These are phyloP conservation scores for Pelargonium myrrhifolium DNA, from an alignment of 441 rosid species.

Conservation along the genomic window DNA sequence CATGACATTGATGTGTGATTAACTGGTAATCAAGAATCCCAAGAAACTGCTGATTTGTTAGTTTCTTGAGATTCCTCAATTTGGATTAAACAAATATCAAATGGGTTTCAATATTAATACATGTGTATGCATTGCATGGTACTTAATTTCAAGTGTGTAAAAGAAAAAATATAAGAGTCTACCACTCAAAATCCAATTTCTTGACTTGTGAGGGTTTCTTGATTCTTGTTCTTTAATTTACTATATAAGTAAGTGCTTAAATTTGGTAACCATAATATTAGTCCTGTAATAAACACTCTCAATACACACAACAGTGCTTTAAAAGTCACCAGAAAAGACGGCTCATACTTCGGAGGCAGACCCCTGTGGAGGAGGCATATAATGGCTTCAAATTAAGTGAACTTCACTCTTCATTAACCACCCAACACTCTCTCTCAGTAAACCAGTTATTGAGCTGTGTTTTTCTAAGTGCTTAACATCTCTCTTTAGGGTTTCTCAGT, in stretches of 20 bases:
- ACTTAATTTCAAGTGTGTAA: no score
- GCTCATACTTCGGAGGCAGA: slow-evolving; percentile 86
- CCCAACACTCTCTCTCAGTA: slow-evolving; percentile 17
- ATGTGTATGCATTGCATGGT: background rate
- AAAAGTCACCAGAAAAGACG: slow-evolving; percentile 76
- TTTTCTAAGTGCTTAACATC: no score
- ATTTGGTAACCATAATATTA: no score
- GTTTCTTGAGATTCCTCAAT: slow-evolving; percentile 42
- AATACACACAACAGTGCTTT: slow-evolving; percentile 28
- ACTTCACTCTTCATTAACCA: slow-evolving; percentile 21
- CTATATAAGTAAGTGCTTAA: slow-evolving; percentile 4
- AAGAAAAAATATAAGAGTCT: slow-evolving; percentile 13
- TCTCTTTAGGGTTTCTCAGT: slow-evolving; percentile 5
- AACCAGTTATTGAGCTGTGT: no score
- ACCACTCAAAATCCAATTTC: slow-evolving; percentile 9
- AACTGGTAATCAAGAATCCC: slow-evolving; percentile 30
- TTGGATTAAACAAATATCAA: slow-evolving; percentile 28
- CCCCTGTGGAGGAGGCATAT: slow-evolving; percentile 67
- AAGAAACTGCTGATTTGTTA: slow-evolving; percentile 44
- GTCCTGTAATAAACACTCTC: no score
- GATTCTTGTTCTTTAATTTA: slow-evolving; percentile 30
- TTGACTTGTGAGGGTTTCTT: slow-evolving; percentile 23
- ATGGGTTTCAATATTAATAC: background rate
- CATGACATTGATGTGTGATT: slow-evolving; percentile 22
- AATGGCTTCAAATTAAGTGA: slow-evolving; percentile 44